Conservation (phyloP, 768 basidiomycete genomes). For the Hysterangium stoloniferum region DNA sequence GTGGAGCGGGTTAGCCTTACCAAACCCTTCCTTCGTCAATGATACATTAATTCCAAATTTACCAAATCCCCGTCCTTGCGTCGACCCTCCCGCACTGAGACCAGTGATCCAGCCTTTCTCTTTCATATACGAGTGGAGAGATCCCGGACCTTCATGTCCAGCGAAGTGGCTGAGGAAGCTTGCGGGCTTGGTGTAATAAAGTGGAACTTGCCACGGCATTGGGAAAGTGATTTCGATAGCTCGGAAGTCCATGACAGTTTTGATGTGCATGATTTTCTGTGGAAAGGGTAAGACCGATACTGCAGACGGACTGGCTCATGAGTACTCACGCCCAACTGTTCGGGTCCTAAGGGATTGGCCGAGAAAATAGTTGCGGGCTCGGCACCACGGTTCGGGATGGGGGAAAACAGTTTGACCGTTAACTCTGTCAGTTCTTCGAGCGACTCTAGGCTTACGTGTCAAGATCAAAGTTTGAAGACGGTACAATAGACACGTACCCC, state of each 20-base stretch:
- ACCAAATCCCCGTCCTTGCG: conserved; percentile 28
- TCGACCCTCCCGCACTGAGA: conserved; percentile 30
- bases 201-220: conserved; percentile 31
- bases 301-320: not conserved
- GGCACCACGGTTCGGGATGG: conserved; percentile 23
- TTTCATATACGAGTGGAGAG: conserved; percentile 42
- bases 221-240: conserved; percentile 30
- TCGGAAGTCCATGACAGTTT: conserved; percentile 33
- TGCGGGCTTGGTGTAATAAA: conserved; percentile 34
- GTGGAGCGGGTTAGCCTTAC: conserved; percentile 21
- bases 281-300: conserved; percentile 12
- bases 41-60: conserved; percentile 32
- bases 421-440: conserved; percentile 27
- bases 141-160: conserved; percentile 46
- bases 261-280: conserved; percentile 31
- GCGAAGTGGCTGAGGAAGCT: conserved; percentile 39
- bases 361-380: conserved; percentile 19
- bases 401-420: conserved; percentile 26
- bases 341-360: conserved; percentile 11
- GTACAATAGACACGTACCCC: conserved; percentile 17
- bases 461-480: not conserved
- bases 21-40: conserved; percentile 42
- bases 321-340: conserved; percentile 10
- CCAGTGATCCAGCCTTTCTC: conserved; percentile 34
- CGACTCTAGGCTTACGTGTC: conserved; percentile 18